These are phyloP conservation scores for Rosa hybrid DNA, from an alignment of 331 rosid species.

Conservation along the genomic window DNA sequence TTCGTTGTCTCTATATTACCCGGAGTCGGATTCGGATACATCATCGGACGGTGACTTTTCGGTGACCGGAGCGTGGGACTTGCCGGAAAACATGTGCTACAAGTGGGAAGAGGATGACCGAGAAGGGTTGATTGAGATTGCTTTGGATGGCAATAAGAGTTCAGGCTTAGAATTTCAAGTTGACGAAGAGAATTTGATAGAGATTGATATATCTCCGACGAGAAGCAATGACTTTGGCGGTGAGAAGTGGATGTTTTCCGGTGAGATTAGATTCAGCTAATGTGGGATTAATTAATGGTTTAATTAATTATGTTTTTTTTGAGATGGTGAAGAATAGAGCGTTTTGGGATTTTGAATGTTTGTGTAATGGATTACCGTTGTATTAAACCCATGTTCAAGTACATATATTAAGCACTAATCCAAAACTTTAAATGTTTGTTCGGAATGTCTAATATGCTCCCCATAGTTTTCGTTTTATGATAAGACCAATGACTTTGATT, in stretches of 20 bases:
- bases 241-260: slow-evolving; percentile 31
- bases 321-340: not conserved
- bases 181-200: slow-evolving; percentile 90
- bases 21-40: slow-evolving; percentile 78
- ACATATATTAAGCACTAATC: slow-evolving; percentile 32
- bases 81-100: slow-evolving; percentile 45
- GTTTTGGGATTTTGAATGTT: slow-evolving; percentile 21
- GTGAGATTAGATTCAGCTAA: slow-evolving; percentile 38
- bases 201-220: slow-evolving; percentile 74
- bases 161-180: slow-evolving; percentile 40
- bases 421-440: slow-evolving; percentile 25
- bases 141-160: slow-evolving; percentile 51
- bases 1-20: slow-evolving; percentile 62
- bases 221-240: slow-evolving; percentile 38
- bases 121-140: slow-evolving; percentile 84
- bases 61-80: slow-evolving; percentile 38
- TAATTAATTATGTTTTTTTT: not conserved
- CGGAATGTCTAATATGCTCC: slow-evolving; percentile 23
- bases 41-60: slow-evolving; percentile 60
- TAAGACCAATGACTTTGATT: not conserved
- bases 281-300: slow-evolving; percentile 31
- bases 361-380: slow-evolving; percentile 33
- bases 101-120: slow-evolving; percentile 77
- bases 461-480: not conserved
- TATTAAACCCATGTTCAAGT: slow-evolving; percentile 29